Conservation (phyloP, 257 asterid genomes). For the Fraxinus anomala region DNA sequence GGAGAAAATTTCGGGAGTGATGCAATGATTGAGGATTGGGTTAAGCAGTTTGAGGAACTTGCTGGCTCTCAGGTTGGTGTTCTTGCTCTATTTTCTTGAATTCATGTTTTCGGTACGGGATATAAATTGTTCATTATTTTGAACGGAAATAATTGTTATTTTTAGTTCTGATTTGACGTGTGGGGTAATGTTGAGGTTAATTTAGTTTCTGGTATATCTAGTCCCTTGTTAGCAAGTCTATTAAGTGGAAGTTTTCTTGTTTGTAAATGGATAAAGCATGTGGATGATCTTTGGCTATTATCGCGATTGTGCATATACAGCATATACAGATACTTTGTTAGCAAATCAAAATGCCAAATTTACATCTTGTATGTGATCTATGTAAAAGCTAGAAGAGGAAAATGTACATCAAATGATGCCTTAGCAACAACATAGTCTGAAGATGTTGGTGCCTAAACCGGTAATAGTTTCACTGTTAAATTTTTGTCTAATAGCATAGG, state of each 20-base stretch:
- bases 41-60: conserved; percentile 95
- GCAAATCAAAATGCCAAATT: background rate
- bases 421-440: background rate
- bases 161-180: background rate
- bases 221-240: background rate
- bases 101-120: conserved; percentile 9
- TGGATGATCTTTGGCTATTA: background rate
- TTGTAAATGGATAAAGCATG: background rate
- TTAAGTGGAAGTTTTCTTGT: background rate
- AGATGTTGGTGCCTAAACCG: too few species aligned
- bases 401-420: background rate
- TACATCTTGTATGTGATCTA: background rate
- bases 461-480: background rate
- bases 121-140: background rate
- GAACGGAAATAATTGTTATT: background rate
- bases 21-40: conserved; percentile 92
- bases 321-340: background rate
- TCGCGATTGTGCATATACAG: background rate
- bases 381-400: background rate
- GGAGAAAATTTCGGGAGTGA: conserved; percentile 63
- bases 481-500: background rate
- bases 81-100: conserved; percentile 7
- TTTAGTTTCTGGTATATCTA: background rate
- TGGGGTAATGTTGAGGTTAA: conserved; percentile 8
- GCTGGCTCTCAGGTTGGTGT: conserved; percentile 89